Base-by-base conservation (phyloP, 1,284 basidiomycete genomes). In the Xanthoconium separans region DNA sequence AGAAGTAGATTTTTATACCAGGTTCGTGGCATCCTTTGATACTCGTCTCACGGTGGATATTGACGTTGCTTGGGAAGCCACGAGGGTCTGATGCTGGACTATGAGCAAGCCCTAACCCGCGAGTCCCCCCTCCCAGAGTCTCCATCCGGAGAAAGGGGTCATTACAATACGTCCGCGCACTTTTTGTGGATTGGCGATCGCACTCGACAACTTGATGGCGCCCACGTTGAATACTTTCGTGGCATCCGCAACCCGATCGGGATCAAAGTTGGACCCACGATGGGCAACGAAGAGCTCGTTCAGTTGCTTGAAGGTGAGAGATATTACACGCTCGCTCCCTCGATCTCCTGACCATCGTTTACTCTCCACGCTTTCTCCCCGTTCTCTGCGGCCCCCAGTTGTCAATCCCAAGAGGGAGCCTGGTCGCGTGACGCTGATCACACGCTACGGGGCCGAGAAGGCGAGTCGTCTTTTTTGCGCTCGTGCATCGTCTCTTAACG, bases 181-280 rank as follows among this genome's bases (percentile, higher is more conserved):
- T 96, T 96, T 72, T 74, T 98, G 55, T 99, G 96, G 96, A 91
- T 99, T 51, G 96, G 96, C 0, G 96, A 99, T 73, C 83, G 96
- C 47, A 99, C 96, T n/a, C 77, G 96, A 43, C 93, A 97, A 72
- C 75, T 98, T 4, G 84, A 87, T 56, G 94, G 94, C 16, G 96
- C 95, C 1, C 96, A 99, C 68, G 86, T 98, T 31, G 96, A 98
- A 75, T 96, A 95, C 72, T 95, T 96, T 73, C 78, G 93, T 46
- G 94, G 95, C 5, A 93, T 99, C 55, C 82, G 92, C 46, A 99
- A 99, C 71, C 96, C 96, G 1, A 93, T 99, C 57, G 96, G 96
- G 2, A 84, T 98, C 75, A 99, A 99, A 72, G 93, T 98, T 9
- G 96, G 96, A 1, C 95, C 96, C 22, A 85, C 83, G 30, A 91